phyloP scores from a whole-genome alignment of 1,284 basidiomycete genomes.

The Cryptococcus neoformans region DNA sequence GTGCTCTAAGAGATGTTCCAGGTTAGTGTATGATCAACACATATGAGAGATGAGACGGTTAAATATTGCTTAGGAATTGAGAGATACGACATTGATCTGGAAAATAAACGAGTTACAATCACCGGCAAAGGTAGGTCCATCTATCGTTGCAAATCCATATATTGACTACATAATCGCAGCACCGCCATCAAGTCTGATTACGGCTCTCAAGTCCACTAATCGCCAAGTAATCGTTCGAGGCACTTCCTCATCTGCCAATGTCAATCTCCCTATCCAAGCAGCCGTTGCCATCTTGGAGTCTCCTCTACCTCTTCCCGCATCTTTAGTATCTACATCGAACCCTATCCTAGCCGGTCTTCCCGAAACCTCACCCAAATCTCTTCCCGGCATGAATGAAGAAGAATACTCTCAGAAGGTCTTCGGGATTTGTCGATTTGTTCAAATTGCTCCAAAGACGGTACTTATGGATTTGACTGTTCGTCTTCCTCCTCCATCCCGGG shows the following conservation, averaged over 20 bases:
- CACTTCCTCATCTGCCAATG: conserved; percentile 31
- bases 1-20: conserved; percentile 31
- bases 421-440: conserved; percentile 50
- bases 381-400: conserved; percentile 41
- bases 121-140: conserved; percentile 42
- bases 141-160: background rate
- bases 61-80: conserved; percentile 39
- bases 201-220: conserved; percentile 47
- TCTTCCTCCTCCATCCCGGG: conserved; percentile 31
- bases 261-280: conserved; percentile 29
- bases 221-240: conserved; percentile 52
- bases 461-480: conserved; percentile 50
- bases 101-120: conserved; percentile 46
- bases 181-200: conserved; percentile 46
- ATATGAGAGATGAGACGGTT: background rate
- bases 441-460: conserved; percentile 45
- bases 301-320: conserved; percentile 36
- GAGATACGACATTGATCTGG: conserved; percentile 48
- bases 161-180: conserved; percentile 18
- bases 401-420: conserved; percentile 49
- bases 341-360: conserved; percentile 18
- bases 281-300: conserved; percentile 51
- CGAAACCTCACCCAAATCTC: conserved; percentile 1
- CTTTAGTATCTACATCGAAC: conserved; percentile 23
- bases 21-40: conserved; percentile 14